A percentile compares a stretch with the other conserved stretches of the same genome.
Conservation (phyloP, 2,329 filamentous ascomycete genomes). For the Tympanopsis confertula region DNA sequence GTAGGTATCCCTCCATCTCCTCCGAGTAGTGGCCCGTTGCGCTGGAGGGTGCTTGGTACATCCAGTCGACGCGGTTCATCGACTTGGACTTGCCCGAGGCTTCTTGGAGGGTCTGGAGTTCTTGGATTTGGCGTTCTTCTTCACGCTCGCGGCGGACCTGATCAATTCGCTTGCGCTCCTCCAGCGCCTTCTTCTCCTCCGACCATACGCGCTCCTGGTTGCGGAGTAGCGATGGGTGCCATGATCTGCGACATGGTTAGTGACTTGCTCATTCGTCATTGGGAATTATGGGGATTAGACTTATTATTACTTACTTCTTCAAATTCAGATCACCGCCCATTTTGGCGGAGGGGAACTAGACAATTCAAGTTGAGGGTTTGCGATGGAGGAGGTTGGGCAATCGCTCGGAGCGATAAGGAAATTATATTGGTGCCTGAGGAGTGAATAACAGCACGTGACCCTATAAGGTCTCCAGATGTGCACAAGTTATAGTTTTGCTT, state of each 20-base stretch:
- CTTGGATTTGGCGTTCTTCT: slow-evolving; percentile 84
- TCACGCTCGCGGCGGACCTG: slow-evolving; percentile 86
- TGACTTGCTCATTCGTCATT: slow-evolving; percentile 6
- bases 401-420: too few relatives aligned
- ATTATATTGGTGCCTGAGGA: too few relatives aligned
- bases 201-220: slow-evolving; percentile 88
- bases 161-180: slow-evolving; percentile 88
- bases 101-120: slow-evolving; percentile 82
- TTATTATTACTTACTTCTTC: slow-evolving; percentile 48
- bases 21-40: slow-evolving; percentile 69
- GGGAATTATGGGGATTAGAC: background rate
- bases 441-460: too few relatives aligned
- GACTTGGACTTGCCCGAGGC: slow-evolving; percentile 73
- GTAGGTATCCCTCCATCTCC: slow-evolving; percentile 84
- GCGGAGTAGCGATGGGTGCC: slow-evolving; percentile 80
- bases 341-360: too few relatives aligned
- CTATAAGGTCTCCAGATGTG: too few relatives aligned
- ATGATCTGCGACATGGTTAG: slow-evolving; percentile 53
- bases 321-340: slow-evolving; percentile 95
- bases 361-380: background rate
- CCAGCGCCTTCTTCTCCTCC: slow-evolving; percentile 81
- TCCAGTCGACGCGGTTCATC: slow-evolving; percentile 85
- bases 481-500: too few relatives aligned
- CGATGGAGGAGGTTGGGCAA: background rate
- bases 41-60: slow-evolving; percentile 81